Evolutionary conservation across 2,329 filamentous ascomycete species (phyloP), one percentile per base, ranked within the genome.

Genomic region (Blastomyces gilchristii): DNA sequence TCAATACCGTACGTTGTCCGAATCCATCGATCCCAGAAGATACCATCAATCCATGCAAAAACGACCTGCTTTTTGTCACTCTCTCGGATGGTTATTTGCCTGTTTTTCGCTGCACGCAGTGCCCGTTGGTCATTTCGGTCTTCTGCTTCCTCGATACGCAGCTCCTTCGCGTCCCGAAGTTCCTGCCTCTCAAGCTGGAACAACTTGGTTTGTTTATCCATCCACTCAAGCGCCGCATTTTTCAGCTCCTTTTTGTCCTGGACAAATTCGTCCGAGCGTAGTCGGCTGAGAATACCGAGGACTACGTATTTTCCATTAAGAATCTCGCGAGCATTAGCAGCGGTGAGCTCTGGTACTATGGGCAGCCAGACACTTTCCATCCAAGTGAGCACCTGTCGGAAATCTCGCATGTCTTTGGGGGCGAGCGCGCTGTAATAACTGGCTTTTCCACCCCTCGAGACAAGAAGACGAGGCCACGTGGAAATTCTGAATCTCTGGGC

Each of bases 11-110:
- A 99, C 0, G 93, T 97, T n/a, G 88, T 92, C 68, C 88, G 84
- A 67, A 99, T 85, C 94, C 94, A 99, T 66, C 93, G 85, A 76
- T 97, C 92, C 94, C 94, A 99, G 76, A 97, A 97, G 8, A 90
- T 85, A 60, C 92, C 91, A 73, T 99, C 94, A 14, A 97, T 91
- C 94, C 94, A 99, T 14, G 94, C 94, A 76, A 99, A 99, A 9
- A 86, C 85, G 52, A 97, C 91, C 73, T 96, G 89, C 75, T 93
- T 96, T 69, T 88, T 87, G 72, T 91, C 87, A 61, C 90, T 85
- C 72, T 89, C 88, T 69, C 93, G 88, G 85, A 97, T 95, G 91
- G 60, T 90, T 73, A 99, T 92, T 41, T 87, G 86, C 71, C 96
- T 96, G 67, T 85, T 87, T 81, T 99, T 99, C 45, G 94, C 95